Conservation (phyloP, 177 flowering plant genomes). For the Tripterygium wilfordii region DNA sequence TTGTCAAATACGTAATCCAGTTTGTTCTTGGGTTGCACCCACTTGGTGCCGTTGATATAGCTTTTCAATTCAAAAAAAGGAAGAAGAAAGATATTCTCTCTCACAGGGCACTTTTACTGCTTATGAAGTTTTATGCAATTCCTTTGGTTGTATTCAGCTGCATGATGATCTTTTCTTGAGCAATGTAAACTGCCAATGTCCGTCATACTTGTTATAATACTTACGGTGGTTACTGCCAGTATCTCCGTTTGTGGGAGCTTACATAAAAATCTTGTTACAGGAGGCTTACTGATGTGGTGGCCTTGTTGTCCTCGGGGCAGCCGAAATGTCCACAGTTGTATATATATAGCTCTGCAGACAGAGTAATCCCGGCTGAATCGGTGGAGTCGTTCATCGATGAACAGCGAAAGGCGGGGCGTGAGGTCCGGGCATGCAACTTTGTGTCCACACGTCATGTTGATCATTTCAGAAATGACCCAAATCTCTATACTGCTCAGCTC, state of each 20-base stretch:
- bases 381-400: constrained; percentile 83
- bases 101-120: too few relatives aligned
- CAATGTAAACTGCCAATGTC: too few relatives aligned
- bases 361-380: constrained; percentile 75
- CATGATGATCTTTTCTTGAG: too few relatives aligned
- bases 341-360: constrained; percentile 89
- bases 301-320: constrained; percentile 50
- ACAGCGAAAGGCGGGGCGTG: constrained; percentile 69
- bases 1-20: too few relatives aligned
- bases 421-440: constrained; percentile 88
- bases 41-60: too few relatives aligned
- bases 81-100: too few relatives aligned
- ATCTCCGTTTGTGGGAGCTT: not conserved
- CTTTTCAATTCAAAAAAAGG: too few relatives aligned
- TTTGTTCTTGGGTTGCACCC: too few relatives aligned
- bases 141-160: too few relatives aligned
- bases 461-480: constrained; percentile 81
- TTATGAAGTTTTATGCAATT: too few relatives aligned
- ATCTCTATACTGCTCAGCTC: constrained; percentile 72
- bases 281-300: constrained; percentile 83
- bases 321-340: constrained; percentile 83
- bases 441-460: constrained; percentile 92
- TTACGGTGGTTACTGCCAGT: too few relatives aligned
- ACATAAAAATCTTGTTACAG: constrained; percentile 29
- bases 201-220: too few relatives aligned